Evolutionary conservation across 352 stramenopile genomes (phyloP).

Genomic region (Phytophthora niederhauseri): DNA sequence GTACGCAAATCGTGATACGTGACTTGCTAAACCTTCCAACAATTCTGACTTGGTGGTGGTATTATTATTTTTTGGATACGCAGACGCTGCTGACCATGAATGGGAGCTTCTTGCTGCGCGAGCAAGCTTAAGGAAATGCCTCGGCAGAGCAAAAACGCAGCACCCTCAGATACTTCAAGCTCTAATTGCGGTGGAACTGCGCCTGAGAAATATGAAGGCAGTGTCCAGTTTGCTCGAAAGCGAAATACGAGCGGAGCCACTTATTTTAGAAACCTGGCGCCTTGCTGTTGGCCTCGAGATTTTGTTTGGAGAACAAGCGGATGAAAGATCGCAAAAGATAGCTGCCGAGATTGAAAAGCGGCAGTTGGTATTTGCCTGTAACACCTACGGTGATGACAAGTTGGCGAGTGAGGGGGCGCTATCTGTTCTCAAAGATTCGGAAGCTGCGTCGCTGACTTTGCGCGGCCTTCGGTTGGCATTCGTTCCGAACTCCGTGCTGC

Average conservation of each 20-base stretch:
- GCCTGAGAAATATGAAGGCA: conserved; percentile 46
- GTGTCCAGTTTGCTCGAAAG: conserved; percentile 43
- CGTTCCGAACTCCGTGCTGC: conserved; percentile 47
- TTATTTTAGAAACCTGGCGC: conserved; percentile 52
- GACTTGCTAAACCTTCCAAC: neutral
- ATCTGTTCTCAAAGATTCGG: neutral
- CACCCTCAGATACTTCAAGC: conserved; percentile 43
- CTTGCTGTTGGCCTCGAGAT: conserved; percentile 61
- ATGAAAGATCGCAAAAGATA: conserved; percentile 34
- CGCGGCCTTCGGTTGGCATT: conserved; percentile 34
- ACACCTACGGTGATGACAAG: conserved; percentile 39
- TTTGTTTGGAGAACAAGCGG: conserved; percentile 46
- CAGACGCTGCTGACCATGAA: conserved; percentile 47
- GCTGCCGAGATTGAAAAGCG: conserved; percentile 40
- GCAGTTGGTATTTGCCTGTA: conserved; percentile 39
- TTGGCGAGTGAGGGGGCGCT: neutral
- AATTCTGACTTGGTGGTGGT: conserved; percentile 2
- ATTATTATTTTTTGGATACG: neutral
- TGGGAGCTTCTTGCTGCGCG: conserved; percentile 58
- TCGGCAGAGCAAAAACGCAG: conserved; percentile 36
- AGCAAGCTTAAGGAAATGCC: conserved; percentile 39
- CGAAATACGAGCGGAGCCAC: conserved; percentile 40
- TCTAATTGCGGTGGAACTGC: conserved; percentile 47
- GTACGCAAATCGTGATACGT: conserved; percentile 24
- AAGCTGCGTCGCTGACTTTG: conserved; percentile 22